Conservation (phyloP, 441 rosid genomes). For the Breynia disticha region DNA sequence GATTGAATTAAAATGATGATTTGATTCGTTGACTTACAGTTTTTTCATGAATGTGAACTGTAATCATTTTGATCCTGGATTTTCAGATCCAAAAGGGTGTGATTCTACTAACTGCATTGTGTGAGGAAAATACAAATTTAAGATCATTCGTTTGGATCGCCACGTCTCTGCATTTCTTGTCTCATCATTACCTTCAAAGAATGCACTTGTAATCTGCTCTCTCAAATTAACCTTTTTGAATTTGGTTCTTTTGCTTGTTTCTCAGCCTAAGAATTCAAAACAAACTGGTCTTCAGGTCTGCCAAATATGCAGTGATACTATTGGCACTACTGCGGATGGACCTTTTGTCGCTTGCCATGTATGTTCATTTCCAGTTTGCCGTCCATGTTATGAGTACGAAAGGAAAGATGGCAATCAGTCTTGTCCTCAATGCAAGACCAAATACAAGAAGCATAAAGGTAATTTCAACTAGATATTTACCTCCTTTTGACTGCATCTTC, state of each 20-base stretch:
- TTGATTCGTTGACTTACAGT: no score
- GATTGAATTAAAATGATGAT: no score
- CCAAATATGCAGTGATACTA: slow-evolving; percentile 34
- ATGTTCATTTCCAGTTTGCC: slow-evolving; percentile 39
- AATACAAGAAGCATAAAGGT: slow-evolving; percentile 37
- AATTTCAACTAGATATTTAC: neutral
- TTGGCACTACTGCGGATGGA: slow-evolving; percentile 23
- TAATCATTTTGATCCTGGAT: no score
- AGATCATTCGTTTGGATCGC: no score
- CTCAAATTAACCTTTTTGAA: neutral
- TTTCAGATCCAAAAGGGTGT: no score
- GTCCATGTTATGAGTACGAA: slow-evolving; percentile 38
- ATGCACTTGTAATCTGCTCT: no score
- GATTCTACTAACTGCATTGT: no score
- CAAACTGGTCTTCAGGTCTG: slow-evolving; percentile 20
- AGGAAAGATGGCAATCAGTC: slow-evolving; percentile 37
- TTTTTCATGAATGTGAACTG: no score
- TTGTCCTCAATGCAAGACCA: slow-evolving; percentile 39
- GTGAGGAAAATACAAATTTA: no score
- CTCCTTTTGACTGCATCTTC: neutral
- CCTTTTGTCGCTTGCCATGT: slow-evolving; percentile 34
- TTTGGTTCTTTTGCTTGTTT: neutral
- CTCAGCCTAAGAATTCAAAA: slow-evolving; percentile 16
- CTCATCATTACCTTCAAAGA: no score
- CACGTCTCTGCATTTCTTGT: no score